A percentile compares a stretch with the other conserved stretches of the same genome.
phyloP scores from a whole-genome alignment of 805 yeast genomes.

The Kurtzmaniella fragi region DNA sequence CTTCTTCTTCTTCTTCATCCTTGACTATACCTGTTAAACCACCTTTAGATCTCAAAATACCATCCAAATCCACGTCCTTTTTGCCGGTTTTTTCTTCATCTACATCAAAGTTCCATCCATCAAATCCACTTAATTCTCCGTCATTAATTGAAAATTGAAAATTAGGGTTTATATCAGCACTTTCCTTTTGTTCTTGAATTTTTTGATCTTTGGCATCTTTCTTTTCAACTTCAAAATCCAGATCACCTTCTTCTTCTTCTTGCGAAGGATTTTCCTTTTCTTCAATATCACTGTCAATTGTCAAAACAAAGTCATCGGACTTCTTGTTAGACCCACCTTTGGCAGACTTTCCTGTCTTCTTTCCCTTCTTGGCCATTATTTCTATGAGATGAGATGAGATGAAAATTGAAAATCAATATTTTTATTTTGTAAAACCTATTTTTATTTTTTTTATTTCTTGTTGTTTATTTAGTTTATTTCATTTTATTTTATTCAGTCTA shows the following conservation, averaged over 20 bases:
- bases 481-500: not conserved
- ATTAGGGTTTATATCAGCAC: conserved; percentile 53
- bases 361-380: conserved; percentile 3
- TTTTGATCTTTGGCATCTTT: conserved; percentile 27
- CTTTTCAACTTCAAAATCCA: conserved; percentile 9
- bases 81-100: conserved; percentile 28
- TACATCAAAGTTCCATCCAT: conserved; percentile 83
- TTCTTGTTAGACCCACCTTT: conserved; percentile 4
- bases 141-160: conserved; percentile 68
- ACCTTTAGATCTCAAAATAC: conserved; percentile 82
- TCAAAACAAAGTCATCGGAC: conserved; percentile 55
- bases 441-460: not conserved
- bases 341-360: not conserved
- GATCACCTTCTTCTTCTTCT: conserved; percentile 15
- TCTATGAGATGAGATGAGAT: conserved; percentile 9
- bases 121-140: conserved; percentile 45
- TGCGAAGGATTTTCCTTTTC: conserved; percentile 19
- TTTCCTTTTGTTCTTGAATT: conserved; percentile 36
- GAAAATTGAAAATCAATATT: conserved; percentile 5
- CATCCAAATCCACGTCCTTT: conserved; percentile 80
- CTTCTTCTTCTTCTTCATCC: conserved; percentile 25
- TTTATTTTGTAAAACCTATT: not conserved
- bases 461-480: not conserved
- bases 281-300: conserved; percentile 77
- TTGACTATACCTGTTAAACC: conserved; percentile 55